Evolutionary conservation across 2,329 filamentous ascomycete genomes (phyloP), one percentile per base, ranked within the genome.

Genomic region (Thelonectria discophora): DNA sequence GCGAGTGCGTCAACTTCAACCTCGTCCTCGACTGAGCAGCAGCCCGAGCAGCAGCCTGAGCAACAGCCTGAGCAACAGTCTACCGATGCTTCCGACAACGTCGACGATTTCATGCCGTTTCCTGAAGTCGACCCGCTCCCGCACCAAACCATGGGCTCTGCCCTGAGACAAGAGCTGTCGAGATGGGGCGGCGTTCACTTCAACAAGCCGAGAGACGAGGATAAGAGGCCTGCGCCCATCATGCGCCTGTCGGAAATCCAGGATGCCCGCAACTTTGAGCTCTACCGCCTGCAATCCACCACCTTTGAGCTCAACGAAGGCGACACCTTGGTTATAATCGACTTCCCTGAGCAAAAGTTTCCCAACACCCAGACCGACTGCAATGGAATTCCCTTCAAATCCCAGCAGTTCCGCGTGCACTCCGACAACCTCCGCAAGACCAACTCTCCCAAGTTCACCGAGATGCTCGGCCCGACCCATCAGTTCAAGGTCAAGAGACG

Each of bases 341-440:
- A 79, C 32, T 77, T 79, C 43, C 77, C 74, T 8, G 57, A 59
- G 50, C 65, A 60, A 17, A 69, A 54, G 7, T 63, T 60, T 10
- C 65, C 55, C 4, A 47, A 49, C 17, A 66, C 52, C 21, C 59
- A 68, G 21, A 63, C 64, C 27, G 76, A 75, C 67, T 82, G 80
- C 67, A 73, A 75, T 63, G 77, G 72, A 60, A 66, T 72, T 21
- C 60, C 65, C 18, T 76, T 74, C 66, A 67, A 65, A 18, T 75
- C 77, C 3, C 75, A 80, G 32, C 58, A 72, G 20, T 74, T 85
- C 55, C 77, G 77, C 2, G 80, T 85, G 56, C 75, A 79, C 58
- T 84, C 83, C 1, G 68, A 77, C 2, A 82, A 79, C 45, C 75
- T 87, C 5, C 72, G 80, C 5, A 75, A 72, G 1, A 82, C 82